Evolutionary conservation across 2,329 filamentous ascomycete genomes (phyloP).

Genomic region (Metarhizium sp.): DNA sequence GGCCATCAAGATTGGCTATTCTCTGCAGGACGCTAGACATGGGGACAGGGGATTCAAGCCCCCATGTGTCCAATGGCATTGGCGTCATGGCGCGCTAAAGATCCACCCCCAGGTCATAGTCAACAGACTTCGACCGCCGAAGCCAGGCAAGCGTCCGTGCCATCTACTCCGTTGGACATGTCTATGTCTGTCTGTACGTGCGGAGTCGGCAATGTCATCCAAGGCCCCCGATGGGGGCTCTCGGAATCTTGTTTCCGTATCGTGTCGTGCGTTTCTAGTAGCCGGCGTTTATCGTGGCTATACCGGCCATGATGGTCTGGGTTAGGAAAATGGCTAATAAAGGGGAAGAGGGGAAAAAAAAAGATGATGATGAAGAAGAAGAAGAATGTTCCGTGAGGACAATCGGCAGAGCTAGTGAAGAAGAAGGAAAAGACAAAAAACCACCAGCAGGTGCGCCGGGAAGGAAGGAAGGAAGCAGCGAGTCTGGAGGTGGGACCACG

Average conservation of each 20-base stretch:
- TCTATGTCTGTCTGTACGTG: neutral
- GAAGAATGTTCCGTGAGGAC: too few species aligned
- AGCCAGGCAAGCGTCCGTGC: neutral
- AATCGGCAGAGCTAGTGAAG: too few species aligned
- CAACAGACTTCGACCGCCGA: neutral
- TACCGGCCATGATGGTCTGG: too few species aligned
- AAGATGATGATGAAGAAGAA: too few species aligned
- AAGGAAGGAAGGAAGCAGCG: too few species aligned
- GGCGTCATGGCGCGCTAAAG: neutral
- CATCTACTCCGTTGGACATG: neutral
- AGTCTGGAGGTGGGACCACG: neutral
- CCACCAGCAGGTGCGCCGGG: too few species aligned
- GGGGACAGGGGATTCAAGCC: neutral
- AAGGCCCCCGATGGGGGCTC: neutral
- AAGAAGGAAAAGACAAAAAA: too few species aligned
- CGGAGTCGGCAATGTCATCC: neutral
- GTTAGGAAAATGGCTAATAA: neutral
- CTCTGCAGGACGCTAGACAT: slow-evolving; percentile 20
- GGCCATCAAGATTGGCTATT: slow-evolving; percentile 31
- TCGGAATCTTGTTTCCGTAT: neutral
- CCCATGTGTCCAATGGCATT: slow-evolving; percentile 6
- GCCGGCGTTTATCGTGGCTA: neutral
- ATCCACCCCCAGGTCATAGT: neutral
- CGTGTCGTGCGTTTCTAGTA: neutral
- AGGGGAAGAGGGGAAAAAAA: neutral